Evolutionary conservation across 1,284 basidiomycete species (phyloP), one percentile per base, ranked within the genome.

Genomic region (Schizopora paradoxa): DNA sequence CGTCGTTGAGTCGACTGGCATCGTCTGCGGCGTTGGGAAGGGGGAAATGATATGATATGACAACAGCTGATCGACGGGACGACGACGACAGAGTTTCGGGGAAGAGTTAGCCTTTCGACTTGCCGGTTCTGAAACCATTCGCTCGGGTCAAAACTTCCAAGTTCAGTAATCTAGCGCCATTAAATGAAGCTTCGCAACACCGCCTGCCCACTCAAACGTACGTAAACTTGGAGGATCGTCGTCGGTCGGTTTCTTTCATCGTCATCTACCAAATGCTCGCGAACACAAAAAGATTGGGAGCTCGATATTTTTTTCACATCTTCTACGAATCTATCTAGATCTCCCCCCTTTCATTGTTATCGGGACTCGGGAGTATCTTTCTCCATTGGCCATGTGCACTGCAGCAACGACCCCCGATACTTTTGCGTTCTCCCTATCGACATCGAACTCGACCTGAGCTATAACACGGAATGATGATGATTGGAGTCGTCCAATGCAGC

Each of bases 111-210:
- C 16, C 23, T 43, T 48, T 26, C n/a, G 37, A 32, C 41, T 34
- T n/a, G 34, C 35, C 34, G 6, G 2, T 34, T n/a, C 29, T 6
- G 25, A 11, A 42, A 49, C 48, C 48, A 32, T 39, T 6, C 40
- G 1, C 14, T 45, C 38, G 48, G 48, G 43, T 45, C 48, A 28
- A 27, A 45, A 33, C 38, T 49, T 27, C 48, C 48, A 32, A 40
- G 19, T 49, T 5, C 6, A 45, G 48, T 42, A 45, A 38, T 33
- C 31, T 41, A 39, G n/a, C 40, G n/a, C 32, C 29, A 40, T 25
- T 13, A 7, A 18, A 16, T 33, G 11, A 34, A n/a, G 28, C 40
- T 39, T 26, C 25, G 16, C 21, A 43, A 43, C 37, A 42, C 31
- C 41, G 44, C 37, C 43, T 44, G 25, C 41, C 35, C 23, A 41